These are phyloP conservation scores for Dactylellina haptotyla DNA, from an alignment of 2,329 filamentous ascomycete genomes.

Conservation along the genomic window DNA sequence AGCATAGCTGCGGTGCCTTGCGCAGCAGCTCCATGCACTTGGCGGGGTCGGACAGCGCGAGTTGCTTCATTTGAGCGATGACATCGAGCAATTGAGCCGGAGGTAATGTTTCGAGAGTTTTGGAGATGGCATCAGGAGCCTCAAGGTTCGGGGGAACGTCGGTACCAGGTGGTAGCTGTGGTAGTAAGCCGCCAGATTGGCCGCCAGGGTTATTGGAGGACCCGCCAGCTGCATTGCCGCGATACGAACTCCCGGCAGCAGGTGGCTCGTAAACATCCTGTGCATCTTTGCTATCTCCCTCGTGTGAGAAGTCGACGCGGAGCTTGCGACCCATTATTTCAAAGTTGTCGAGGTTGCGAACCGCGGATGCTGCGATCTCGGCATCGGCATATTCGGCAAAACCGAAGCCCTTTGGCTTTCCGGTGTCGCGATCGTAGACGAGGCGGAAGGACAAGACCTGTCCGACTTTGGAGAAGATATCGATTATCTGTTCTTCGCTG, in stretches of 20 bases:
- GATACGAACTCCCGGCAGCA: conserved; percentile 42
- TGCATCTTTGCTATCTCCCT: conserved; percentile 70
- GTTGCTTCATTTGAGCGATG: conserved; percentile 73
- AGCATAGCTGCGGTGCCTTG: conserved; percentile 74
- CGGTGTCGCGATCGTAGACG: conserved; percentile 76
- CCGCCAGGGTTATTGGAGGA: conserved; percentile 22
- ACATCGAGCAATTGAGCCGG: conserved; percentile 74
- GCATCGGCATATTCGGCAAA: conserved; percentile 75
- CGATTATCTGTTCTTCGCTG: conserved; percentile 75
- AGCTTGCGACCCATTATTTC: conserved; percentile 75
- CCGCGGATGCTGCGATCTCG: conserved; percentile 74
- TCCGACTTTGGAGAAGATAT: conserved; percentile 73
- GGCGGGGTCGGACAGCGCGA: conserved; percentile 71
- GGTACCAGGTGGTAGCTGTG: conserved; percentile 71
- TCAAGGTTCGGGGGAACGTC: conserved; percentile 72
- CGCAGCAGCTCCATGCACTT: conserved; percentile 72
- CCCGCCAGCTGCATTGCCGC: conserved; percentile 30
- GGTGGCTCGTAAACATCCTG: conserved; percentile 61
- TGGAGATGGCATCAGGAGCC: conserved; percentile 73
- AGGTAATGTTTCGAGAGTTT: conserved; percentile 71
- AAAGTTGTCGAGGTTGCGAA: conserved; percentile 75
- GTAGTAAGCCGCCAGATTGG: conserved; percentile 61
- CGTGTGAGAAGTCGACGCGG: conserved; percentile 75
- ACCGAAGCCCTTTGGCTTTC: conserved; percentile 75
- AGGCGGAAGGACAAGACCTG: conserved; percentile 75